Evolutionary conservation across 2,329 filamentous ascomycete genomes (phyloP), one percentile per base, ranked within the genome.

Genomic region (Pseudogymnoascus destructans): DNA sequence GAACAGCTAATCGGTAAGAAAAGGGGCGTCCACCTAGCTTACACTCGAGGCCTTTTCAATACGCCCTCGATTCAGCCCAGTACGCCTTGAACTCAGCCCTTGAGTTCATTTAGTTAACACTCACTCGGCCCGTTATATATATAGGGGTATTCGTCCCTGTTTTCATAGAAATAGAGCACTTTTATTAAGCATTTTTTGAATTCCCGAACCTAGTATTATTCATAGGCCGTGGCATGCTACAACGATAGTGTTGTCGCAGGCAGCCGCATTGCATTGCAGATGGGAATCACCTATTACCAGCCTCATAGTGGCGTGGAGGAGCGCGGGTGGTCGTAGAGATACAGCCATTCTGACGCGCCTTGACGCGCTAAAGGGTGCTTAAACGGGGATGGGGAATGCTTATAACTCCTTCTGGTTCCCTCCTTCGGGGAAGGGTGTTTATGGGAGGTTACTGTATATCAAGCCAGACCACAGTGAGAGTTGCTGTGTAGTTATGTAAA

Each of bases 211-310:
- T 23, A 23, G 21, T 30, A 30, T 30, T 30, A 30, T 30, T 36
- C 35, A 36, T 36, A 36, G 35, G 35, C 73, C 35, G n/a, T 36
- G 7, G 15, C 13, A 17, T 36, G n/a, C 35, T 17, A 36, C 17
- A n/a, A 17, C n/a, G 35, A 36, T 36, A 3, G 1, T n/a, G 3
- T 17, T n/a, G 3, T 17, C 7, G 0, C 10, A 40, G 36, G 17
- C 10, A 40, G 36, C 9, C 21, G 17, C 17, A 19, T 40, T 40
- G 36, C 9, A 40, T 40, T 40, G 9, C 36, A 40, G 13, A 15
- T 49, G 8, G 83, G 79, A 0, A 71, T 72, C 0, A 86, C 84
- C 58, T 86, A 84, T 49, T 15, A 27, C 23, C 13, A 49, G 42
- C 21, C 23, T 27, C 8, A 27, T 49, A 49, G 42, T 27, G 23